A percentile compares a stretch with the other conserved stretches of the same genome.
Evolutionary conservation across 768 basidiomycete genomes (phyloP).

Genomic region (Lactifluus rugatus): DNA sequence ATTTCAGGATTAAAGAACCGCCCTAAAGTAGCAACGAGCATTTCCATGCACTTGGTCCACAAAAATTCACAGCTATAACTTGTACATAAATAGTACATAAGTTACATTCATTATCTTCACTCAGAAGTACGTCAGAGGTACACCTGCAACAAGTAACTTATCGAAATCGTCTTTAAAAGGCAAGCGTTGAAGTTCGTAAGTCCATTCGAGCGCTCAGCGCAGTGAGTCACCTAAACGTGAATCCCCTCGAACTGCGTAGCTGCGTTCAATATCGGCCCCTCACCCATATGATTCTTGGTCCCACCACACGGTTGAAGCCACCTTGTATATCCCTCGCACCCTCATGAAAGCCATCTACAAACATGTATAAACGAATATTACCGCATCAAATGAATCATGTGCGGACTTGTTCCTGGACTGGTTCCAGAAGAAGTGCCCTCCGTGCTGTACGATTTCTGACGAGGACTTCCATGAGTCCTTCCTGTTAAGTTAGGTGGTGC

Average conservation of each 20-base stretch:
- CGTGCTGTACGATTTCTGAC: neutral
- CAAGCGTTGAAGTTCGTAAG: slow-evolving; percentile 9
- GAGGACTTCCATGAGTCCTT: neutral
- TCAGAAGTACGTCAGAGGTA: slow-evolving; percentile 13
- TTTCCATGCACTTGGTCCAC: neutral
- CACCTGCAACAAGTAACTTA: neutral
- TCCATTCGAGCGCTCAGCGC: slow-evolving; percentile 8
- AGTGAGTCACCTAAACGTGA: neutral
- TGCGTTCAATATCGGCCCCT: neutral
- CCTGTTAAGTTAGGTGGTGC: neutral
- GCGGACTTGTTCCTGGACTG: neutral
- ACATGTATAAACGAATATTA: neutral
- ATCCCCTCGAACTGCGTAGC: too few species aligned
- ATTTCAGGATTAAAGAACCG: slow-evolving; percentile 12
- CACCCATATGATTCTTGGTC: neutral
- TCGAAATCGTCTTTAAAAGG: slow-evolving; percentile 3
- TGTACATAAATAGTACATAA: slow-evolving; percentile 16
- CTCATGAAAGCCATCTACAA: neutral
- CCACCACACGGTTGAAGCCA: neutral
- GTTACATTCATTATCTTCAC: neutral
- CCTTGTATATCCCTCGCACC: neutral
- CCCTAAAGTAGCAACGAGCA: neutral
- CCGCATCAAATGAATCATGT: neutral
- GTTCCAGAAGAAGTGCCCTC: neutral
- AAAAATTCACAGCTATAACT: neutral